These are phyloP conservation scores for Begonia loranthoides DNA, from an alignment of 306 rosid genomes.

Conservation along the genomic window DNA sequence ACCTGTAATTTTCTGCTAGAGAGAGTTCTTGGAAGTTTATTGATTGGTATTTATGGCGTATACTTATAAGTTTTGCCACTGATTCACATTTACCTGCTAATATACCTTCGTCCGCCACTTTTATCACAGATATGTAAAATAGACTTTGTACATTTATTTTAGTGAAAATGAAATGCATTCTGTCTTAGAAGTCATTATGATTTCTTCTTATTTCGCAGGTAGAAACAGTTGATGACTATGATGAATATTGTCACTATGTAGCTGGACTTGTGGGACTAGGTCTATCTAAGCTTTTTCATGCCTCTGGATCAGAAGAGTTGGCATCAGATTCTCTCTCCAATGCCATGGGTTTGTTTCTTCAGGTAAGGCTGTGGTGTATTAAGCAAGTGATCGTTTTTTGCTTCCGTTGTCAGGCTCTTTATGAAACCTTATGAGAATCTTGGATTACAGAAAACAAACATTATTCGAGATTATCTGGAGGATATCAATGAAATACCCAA, in stretches of 20 bases:
- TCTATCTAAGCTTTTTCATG: constrained; percentile 89
- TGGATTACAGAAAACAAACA: constrained; percentile 75
- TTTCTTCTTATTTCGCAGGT: constrained; percentile 41
- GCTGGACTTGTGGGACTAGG: constrained; percentile 99
- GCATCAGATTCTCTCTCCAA: constrained; percentile 54
- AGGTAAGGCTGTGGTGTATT: constrained; percentile 36
- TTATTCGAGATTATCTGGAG: constrained; percentile 93
- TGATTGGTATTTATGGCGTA: too few species aligned
- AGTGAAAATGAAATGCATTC: constrained; percentile 2
- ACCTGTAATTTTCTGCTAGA: too few species aligned
- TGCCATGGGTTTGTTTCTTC: constrained; percentile 99
- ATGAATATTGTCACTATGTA: constrained; percentile 93
- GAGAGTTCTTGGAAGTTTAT: too few species aligned
- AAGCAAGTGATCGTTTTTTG: constrained; percentile 9
- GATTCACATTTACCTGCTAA: too few species aligned
- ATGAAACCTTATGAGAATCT: constrained; percentile 9
- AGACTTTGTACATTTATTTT: too few species aligned
- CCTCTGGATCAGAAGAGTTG: constrained; percentile 63
- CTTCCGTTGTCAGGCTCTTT: constrained; percentile 7
- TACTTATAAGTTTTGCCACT: too few species aligned
- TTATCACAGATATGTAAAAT: too few species aligned
- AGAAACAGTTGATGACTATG: constrained; percentile 78
- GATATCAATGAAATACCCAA: constrained; percentile 97
- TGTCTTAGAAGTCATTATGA: too few species aligned
- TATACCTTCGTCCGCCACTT: too few species aligned